phyloP scores from a whole-genome alignment of 768 basidiomycete species.

The Termitomyces sp. region DNA sequence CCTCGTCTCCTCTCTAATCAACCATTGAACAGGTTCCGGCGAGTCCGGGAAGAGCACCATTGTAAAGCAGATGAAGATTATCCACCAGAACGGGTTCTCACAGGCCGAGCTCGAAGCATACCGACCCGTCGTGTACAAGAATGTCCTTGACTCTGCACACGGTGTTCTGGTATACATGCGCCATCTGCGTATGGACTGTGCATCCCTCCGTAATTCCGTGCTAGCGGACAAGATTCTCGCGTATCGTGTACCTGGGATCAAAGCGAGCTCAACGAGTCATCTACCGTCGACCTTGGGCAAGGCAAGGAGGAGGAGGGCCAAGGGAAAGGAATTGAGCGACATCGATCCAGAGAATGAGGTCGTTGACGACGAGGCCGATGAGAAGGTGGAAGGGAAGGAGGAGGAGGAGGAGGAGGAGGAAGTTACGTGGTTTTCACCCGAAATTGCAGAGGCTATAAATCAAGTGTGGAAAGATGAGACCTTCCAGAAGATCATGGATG shows the following conservation, averaged over 20 bases:
- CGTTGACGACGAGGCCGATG: not conserved
- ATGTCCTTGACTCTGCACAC: conserved; percentile 87
- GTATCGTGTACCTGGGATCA: conserved; percentile 44
- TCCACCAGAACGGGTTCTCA: conserved; percentile 89
- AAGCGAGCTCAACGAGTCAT: conserved; percentile 31
- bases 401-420: not conserved
- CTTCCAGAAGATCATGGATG: conserved; percentile 45
- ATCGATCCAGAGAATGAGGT: conserved; percentile 1
- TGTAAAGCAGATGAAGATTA: conserved; percentile 99
- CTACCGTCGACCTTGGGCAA: not conserved
- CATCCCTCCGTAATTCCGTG: conserved; percentile 53
- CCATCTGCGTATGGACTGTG: conserved; percentile 78
- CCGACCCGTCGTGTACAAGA: conserved; percentile 75
- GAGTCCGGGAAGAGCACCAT: conserved; percentile 95
- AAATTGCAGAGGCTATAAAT: conserved; percentile 63
- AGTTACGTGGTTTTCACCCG: conserved; percentile 38
- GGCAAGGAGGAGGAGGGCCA: not conserved
- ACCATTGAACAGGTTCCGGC: conserved; percentile 63
- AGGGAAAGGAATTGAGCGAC: conserved; percentile 7
- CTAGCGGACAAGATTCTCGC: conserved; percentile 9
- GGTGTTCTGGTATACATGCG: conserved; percentile 82
- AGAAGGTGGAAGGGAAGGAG: not conserved
- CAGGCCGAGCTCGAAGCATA: conserved; percentile 71
- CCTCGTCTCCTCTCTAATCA: not conserved
- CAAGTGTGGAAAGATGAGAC: conserved; percentile 67